Base-by-base conservation (phyloP, 2,329 filamentous ascomycete species). In the Neonectria coccinea region DNA sequence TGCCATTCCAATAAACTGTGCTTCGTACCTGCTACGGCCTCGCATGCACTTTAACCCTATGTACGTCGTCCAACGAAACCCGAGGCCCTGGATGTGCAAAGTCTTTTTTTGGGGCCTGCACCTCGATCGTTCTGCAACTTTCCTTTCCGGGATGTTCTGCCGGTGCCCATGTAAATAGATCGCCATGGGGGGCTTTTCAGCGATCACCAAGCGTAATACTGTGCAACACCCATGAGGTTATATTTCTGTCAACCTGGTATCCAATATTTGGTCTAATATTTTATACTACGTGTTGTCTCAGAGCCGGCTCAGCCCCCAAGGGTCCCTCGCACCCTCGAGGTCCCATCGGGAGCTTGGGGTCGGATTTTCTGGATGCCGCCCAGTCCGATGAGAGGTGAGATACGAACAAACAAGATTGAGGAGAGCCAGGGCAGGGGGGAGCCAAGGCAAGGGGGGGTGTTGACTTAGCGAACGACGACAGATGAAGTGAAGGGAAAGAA, bases 281-380 rank as follows among this genome's bases (percentile, higher is more conserved):
- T 36, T 41, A 10, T 36, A 29, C 41, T 56, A 22, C 16, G 11
- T 62, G 48, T 39, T 62, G 60, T 63, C 48, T 63, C 50, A 50
- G 48, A 54, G 33, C 42, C n/a, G 45, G 39, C 51, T 64, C 61
- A 56, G 51, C 61, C 27, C 27, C 45, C 47, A 55, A 48, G 50
- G 55, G 29, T 31, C 48, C 50, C 39, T 42, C 16, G 16, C 39
- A n/a, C 50, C 48, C 66, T 42, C 60, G 52, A 65, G 67, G 62
- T 65, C 65, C 65, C 66, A 72, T 65, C 41, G 68, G 53, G 66
- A 58, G 64, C 58, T 69, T 60, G 62, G 61, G 61, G 14, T 60
- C 63, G 67, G 56, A 62, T 52, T 58, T 59, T 47, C 20, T 62
- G 41, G 55, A 54, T 59, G 62, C 55, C 57, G 63, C 62, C 52